These are phyloP conservation scores for Ailanthus altissimus DNA, from an alignment of 345 rosid species.

Conservation along the genomic window DNA sequence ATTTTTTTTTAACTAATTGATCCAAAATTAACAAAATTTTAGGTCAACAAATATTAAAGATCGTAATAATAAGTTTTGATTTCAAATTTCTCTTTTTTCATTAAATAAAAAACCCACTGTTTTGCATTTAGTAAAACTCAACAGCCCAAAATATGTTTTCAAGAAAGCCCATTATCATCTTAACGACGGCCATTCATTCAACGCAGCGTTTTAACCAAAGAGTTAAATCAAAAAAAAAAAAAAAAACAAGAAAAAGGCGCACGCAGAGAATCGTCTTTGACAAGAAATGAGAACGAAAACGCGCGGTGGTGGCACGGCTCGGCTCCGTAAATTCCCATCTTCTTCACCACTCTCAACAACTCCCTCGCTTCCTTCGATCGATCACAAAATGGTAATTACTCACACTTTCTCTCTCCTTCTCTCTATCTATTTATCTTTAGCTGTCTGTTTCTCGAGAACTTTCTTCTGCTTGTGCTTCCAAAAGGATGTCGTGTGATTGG, in stretches of 20 bases:
- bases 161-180: background rate
- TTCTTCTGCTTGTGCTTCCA: background rate
- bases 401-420: background rate
- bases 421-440: background rate
- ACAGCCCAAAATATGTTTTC: background rate
- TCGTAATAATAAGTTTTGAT: too few species aligned
- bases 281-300: constrained; percentile 16
- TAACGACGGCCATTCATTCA: background rate
- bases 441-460: background rate
- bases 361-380: background rate
- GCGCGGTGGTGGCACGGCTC: constrained; percentile 7
- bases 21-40: too few species aligned
- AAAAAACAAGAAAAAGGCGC: background rate
- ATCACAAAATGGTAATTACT: background rate
- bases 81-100: too few species aligned
- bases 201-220: background rate
- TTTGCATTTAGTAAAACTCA: too few species aligned
- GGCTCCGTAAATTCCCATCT: background rate
- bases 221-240: too few species aligned
- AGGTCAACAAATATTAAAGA: too few species aligned
- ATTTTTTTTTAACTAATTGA: too few species aligned
- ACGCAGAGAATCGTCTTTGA: background rate
- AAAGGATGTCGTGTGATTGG: background rate
- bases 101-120: too few species aligned
- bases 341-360: background rate